Evolutionary conservation across 1,284 basidiomycete species (phyloP), one percentile per base, ranked within the genome.

Genomic region (Apiotrichum sp.): DNA sequence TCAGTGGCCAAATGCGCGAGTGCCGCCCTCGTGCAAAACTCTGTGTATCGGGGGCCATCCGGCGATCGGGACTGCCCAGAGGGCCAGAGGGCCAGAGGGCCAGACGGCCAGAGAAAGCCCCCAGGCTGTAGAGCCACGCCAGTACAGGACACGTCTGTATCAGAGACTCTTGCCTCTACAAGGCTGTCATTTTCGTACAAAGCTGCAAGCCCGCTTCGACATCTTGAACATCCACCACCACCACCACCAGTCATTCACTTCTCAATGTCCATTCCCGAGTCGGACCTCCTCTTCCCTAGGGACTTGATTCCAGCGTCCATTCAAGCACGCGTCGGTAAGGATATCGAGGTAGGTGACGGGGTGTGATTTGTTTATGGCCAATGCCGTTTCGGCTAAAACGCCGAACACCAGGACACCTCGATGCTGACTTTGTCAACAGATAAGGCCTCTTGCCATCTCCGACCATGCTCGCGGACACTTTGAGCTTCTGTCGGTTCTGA

Each of bases 401-500:
- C 40, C 44, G 31, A n/a, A 41, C 40, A 16, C 36, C 1, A 8
- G 13, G 36, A 38, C 13, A 38, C 7, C 36, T 38, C 14, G 40
- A 41, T 16, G 50, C 48, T 57, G 39, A 57, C 46, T 16, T 22
- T 22, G 14, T 9, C 31, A 11, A 3, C 53, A 95, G 89, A 83
- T 97, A n/a, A 89, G 95, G 34, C 95, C 95, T 0, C 81, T 98
- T n/a, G 84, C 90, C 0, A 84, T 84, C n/a, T 84, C 86, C 16
- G 95, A 98, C 80, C 84, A 93, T 77, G 67, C 71, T 2, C 84
- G 91, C 34, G 88, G 88, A 3, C 92, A 97, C 74, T 84, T 98
- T 62, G 73, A 81, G 34, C 85, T 98, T 9, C 86, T 98, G 62
- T 78, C 84, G 11, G 86, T 92, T 40, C 83, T 98, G 44, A 88